Percentiles rank a stretch among this genome's conserved stretches.
Evolutionary conservation across 2,329 filamentous ascomycete species (phyloP).

Genomic region (Aspergillus novoparasiticus): DNA sequence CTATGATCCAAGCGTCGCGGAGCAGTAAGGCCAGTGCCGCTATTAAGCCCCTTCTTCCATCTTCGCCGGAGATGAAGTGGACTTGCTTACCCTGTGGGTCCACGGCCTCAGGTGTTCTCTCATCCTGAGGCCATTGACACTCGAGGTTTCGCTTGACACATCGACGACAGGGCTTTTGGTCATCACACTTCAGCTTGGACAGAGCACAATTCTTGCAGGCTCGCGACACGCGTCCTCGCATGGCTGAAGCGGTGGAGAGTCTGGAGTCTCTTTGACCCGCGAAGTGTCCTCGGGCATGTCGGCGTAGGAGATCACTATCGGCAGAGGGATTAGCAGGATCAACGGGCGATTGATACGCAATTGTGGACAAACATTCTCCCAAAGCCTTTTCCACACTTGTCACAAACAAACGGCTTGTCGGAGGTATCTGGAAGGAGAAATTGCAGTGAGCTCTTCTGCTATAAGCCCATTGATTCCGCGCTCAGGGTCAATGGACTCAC

Average conservation of each 20-base stretch:
- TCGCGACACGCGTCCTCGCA: conserved; percentile 47
- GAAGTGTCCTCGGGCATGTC: neutral
- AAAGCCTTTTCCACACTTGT: conserved; percentile 36
- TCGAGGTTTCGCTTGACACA: conserved; percentile 53
- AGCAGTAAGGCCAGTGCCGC: no score
- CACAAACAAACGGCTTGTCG: conserved; percentile 37
- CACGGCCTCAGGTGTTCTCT: neutral
- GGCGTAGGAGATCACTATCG: neutral
- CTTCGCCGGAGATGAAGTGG: no score
- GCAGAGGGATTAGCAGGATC: neutral
- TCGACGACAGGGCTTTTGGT: conserved; percentile 56
- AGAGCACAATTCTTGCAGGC: conserved; percentile 56
- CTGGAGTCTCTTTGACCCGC: conserved; percentile 10
- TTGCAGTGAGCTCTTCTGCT: neutral
- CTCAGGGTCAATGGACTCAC: conserved; percentile 28
- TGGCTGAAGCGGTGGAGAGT: conserved; percentile 21
- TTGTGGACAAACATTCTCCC: conserved; percentile 29
- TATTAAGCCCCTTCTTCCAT: accelerated
- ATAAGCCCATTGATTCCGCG: neutral
- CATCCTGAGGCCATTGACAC: conserved; percentile 39
- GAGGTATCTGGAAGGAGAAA: neutral
- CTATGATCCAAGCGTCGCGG: no score
- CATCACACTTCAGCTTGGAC: conserved; percentile 57
- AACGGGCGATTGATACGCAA: neutral
- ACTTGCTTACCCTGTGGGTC: neutral